Percentiles rank a stretch among this genome's conserved stretches.
phyloP scores from a whole-genome alignment of 345 rosid species.

The Eutrema yunnanense region DNA sequence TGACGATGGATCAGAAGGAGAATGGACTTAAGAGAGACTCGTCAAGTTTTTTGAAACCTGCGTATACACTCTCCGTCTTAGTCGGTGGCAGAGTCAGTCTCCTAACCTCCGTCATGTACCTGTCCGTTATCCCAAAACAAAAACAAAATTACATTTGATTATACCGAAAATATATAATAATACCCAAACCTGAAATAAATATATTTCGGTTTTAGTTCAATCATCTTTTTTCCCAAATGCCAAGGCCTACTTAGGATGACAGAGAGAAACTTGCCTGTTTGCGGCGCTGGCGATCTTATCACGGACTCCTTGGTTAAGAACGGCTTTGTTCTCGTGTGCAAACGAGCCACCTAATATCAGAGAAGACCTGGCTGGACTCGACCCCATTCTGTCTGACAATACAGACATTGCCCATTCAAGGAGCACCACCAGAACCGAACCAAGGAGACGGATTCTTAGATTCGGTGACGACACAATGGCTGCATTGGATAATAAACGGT shows the following conservation, averaged over 20 bases:
- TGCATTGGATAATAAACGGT: conserved; percentile 71
- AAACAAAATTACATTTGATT: neutral
- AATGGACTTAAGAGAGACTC: conserved; percentile 68
- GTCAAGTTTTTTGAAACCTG: conserved; percentile 84
- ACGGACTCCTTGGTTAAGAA: conserved; percentile 64
- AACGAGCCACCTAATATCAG: conserved; percentile 61
- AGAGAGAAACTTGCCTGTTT: conserved; percentile 54
- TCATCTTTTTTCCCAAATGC: neutral
- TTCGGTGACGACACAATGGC: conserved; percentile 75
- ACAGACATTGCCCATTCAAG: conserved; percentile 93
- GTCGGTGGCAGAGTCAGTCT: conserved; percentile 74
- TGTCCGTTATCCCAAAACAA: conserved; percentile 16
- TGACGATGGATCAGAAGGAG: conserved; percentile 38
- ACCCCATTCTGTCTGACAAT: conserved; percentile 70
- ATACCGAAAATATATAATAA: neutral
- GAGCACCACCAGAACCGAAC: conserved; percentile 74
- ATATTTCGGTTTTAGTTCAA: neutral
- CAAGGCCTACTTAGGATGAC: neutral
- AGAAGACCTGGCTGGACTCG: conserved; percentile 60
- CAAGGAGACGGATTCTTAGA: conserved; percentile 73
- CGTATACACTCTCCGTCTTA: conserved; percentile 67
- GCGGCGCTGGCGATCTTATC: conserved; percentile 87
- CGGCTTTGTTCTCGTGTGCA: conserved; percentile 48
- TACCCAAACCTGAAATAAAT: too few species aligned
- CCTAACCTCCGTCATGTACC: conserved; percentile 92